Conservation (phyloP, 1,284 basidiomycete genomes). For the Singerocomus inundabilis region DNA sequence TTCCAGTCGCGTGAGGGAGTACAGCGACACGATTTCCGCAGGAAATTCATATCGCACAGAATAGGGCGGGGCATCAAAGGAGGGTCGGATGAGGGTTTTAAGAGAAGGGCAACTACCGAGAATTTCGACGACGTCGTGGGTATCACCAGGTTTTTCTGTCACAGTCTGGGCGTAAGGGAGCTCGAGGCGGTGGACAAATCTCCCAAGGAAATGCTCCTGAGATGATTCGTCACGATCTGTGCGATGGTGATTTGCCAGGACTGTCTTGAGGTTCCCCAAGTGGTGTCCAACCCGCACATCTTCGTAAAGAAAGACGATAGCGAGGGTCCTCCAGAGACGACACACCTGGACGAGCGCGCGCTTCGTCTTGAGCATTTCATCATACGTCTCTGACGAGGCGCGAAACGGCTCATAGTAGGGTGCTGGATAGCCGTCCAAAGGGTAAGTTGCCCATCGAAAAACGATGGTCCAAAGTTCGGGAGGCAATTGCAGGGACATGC, state of each 20-base stretch:
- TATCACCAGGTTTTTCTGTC: conserved; percentile 35
- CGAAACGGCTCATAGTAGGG: conserved; percentile 45
- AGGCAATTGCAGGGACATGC: conserved; percentile 35
- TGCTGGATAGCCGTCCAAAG: conserved; percentile 27
- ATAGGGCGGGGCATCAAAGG: conserved; percentile 26
- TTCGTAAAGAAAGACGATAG: conserved; percentile 48
- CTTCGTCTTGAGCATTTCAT: conserved; percentile 32
- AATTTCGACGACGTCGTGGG: conserved; percentile 39
- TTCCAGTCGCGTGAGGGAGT: conserved; percentile 59
- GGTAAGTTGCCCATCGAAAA: conserved; percentile 43
- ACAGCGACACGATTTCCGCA: conserved; percentile 43
- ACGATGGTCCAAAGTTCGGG: conserved; percentile 52
- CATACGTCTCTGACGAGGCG: conserved; percentile 25
- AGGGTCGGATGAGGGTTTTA: conserved; percentile 56
- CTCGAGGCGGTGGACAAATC: conserved; percentile 49
- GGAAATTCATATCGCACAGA: conserved; percentile 53
- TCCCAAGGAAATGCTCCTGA: conserved; percentile 37
- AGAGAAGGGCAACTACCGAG: conserved; percentile 50
- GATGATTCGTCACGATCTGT: conserved; percentile 13
- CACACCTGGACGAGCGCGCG: conserved; percentile 52
- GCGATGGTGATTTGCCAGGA: conserved; percentile 26
- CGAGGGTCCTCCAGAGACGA: conserved; percentile 50
- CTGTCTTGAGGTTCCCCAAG: conserved; percentile 31
- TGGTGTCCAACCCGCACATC: conserved; percentile 46
- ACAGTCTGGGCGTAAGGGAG: conserved; percentile 56